Evolutionary conservation across 495 filamentous ascomycete genomes (phyloP), one percentile per base, ranked within the genome.

Genomic region (Neurospora sp.): DNA sequence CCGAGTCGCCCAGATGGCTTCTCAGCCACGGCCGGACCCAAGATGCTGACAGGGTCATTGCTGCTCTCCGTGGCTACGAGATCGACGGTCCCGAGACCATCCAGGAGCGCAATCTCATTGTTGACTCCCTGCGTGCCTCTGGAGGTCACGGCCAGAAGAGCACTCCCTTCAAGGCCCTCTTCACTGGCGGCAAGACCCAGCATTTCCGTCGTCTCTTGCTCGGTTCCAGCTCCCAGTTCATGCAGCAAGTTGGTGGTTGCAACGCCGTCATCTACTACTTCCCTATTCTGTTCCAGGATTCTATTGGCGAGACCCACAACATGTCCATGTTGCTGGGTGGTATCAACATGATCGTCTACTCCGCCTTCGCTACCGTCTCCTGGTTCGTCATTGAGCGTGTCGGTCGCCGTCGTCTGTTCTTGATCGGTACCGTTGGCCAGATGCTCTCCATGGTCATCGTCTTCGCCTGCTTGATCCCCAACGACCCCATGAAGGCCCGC

Each of bases 261-360:
- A 94, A 94, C 73, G 92, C 92, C 14, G 91, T 93, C 76, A 94
- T 94, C 78, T 96, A 96, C 85, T 94, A 92, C 82, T 91, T 92
- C 74, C 91, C 92, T 0, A 87, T 94, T 48, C 86, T 96, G 1
- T 93, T 94, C 82, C 79, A 93, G 81, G 79, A 85, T 12, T 90
- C 88, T 23, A 89, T 94, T 75, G 74, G 81, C 23, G 82, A 87
- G 75, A 79, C 78, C 1, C 86, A 90, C 74, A 86, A 87, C 71
- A 85, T 94, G 75, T 86, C 89, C 16, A 80, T 94, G 12, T 83
- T 95, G 16, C 82, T 95, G 7, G 92, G 92, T 42, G 93, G 92
- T 78, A 87, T 94, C 46, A 94, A 93, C 83, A 90, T 93, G 85
- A 86, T 93, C 31, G 89, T 94, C 39, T 95, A 96, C 78, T 84